Percentiles rank a stretch among this genome's conserved stretches.
Conservation (phyloP, 805 yeast genomes). For the Kuraishia cidri region DNA sequence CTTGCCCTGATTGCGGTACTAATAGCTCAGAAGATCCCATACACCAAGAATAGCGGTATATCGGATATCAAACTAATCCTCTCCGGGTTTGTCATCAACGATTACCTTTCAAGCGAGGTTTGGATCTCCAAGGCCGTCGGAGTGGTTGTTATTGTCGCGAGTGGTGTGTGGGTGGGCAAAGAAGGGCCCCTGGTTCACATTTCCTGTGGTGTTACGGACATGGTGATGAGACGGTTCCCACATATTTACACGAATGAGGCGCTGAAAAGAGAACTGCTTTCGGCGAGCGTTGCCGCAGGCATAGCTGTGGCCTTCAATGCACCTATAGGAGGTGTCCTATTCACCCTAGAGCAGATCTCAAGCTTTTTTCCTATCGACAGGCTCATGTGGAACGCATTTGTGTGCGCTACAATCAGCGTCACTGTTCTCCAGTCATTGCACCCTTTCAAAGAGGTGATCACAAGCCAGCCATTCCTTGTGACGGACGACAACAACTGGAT, state of each 20-base stretch:
- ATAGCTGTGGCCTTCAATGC: conserved; percentile 80
- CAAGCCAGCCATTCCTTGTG: conserved; percentile 43
- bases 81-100: conserved; percentile 50
- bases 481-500: conserved; percentile 68
- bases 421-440: conserved; percentile 44
- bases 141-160: conserved; percentile 55
- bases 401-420: conserved; percentile 68
- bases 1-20: conserved; percentile 29
- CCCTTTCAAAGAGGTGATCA: conserved; percentile 36
- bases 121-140: conserved; percentile 50
- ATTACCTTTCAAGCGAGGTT: conserved; percentile 41
- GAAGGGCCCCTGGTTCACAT: conserved; percentile 87
- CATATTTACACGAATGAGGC: conserved; percentile 40
- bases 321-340: conserved; percentile 83
- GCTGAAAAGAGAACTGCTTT: conserved; percentile 50
- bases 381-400: conserved; percentile 78
- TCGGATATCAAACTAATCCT: conserved; percentile 64
- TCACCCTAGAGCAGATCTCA: conserved; percentile 62
- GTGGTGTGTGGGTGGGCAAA: conserved; percentile 77
- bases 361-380: conserved; percentile 54
- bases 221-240: conserved; percentile 23
- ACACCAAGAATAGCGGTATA: conserved; percentile 53
- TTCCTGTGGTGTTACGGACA: conserved; percentile 48
- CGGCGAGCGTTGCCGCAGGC: conserved; percentile 80
- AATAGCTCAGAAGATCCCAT: conserved; percentile 20